A percentile compares a stretch with the other conserved stretches of the same genome.
Evolutionary conservation across 2,329 filamentous ascomycete species (phyloP).

Genomic region (Anthostomella pinea): DNA sequence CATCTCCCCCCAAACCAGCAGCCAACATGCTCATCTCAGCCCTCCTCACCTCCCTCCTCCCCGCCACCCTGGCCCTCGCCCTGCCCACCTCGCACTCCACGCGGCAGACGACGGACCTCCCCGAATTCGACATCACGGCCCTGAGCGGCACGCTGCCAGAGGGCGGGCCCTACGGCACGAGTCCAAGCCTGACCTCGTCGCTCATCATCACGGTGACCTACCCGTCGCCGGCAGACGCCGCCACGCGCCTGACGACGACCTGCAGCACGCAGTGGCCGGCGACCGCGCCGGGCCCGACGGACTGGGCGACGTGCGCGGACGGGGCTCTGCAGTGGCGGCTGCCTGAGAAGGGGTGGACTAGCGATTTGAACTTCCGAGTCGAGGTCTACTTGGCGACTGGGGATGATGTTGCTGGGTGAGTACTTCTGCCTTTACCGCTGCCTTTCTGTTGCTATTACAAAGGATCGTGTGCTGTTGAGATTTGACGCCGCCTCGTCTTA

Average conservation of each 20-base stretch:
- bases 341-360: conserved; percentile 4
- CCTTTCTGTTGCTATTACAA: background rate
- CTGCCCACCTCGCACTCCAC: too few species aligned
- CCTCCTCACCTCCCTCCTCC: too few species aligned
- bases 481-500: too few species aligned
- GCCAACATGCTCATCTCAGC: too few species aligned
- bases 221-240: background rate
- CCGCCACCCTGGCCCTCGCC: too few species aligned
- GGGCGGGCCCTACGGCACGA: conserved; percentile 4
- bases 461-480: too few species aligned
- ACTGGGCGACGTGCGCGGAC: conserved; percentile 5
- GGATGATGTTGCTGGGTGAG: conserved; percentile 8
- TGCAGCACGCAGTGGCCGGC: conserved; percentile 7
- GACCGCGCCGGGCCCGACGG: conserved; percentile 4
- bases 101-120: too few species aligned
- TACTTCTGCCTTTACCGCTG: background rate
- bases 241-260: conserved; percentile 3
- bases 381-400: conserved; percentile 5
- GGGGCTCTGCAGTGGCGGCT: conserved; percentile 10
- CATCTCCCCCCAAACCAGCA: too few species aligned
- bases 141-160: conserved; percentile 5
- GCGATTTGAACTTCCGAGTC: conserved; percentile 4
- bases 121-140: conserved; percentile 7
- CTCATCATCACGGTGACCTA: conserved; percentile 10
- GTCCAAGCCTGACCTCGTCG: conserved; percentile 7